Conservation (phyloP, 129 eudicot species). For the Dittrichia graveolens region DNA sequence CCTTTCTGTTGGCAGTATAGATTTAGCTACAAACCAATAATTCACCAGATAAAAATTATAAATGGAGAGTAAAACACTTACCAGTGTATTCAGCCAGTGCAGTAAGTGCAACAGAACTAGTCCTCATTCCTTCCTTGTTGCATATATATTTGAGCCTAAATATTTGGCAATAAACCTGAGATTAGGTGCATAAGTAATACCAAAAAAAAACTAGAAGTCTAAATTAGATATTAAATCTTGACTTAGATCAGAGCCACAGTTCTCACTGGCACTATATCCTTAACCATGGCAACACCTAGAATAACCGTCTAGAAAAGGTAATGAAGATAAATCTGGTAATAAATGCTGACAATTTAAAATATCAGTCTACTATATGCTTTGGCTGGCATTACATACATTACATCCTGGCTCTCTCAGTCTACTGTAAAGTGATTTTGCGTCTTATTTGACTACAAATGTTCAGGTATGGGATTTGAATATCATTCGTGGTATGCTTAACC, state of each 20-base stretch:
- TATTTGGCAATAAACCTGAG: neutral
- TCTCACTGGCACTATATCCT: slow-evolving; percentile 14
- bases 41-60: neutral
- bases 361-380: slow-evolving; percentile 6
- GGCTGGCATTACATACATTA: slow-evolving; percentile 12
- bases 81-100: slow-evolving; percentile 93
- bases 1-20: slow-evolving; percentile 17
- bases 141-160: slow-evolving; percentile 89
- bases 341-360: slow-evolving; percentile 8
- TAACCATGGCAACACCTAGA: neutral
- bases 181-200: slow-evolving; percentile 18
- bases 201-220: neutral
- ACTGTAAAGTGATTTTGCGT: neutral
- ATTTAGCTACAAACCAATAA: neutral
- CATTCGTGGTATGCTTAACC: neutral
- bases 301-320: neutral
- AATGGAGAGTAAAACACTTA: slow-evolving; percentile 25
- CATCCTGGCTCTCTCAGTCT: neutral
- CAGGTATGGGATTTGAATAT: neutral
- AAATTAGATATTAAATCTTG: neutral
- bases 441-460: slow-evolving; percentile 1
- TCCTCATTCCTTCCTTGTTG: slow-evolving; percentile 75
- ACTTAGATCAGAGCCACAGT: neutral
- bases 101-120: slow-evolving; percentile 84
- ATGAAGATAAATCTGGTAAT: neutral